Evolutionary conservation across 1,284 basidiomycete species (phyloP), one percentile per base, ranked within the genome.

Genomic region (Cystobasidium slooffiae): DNA sequence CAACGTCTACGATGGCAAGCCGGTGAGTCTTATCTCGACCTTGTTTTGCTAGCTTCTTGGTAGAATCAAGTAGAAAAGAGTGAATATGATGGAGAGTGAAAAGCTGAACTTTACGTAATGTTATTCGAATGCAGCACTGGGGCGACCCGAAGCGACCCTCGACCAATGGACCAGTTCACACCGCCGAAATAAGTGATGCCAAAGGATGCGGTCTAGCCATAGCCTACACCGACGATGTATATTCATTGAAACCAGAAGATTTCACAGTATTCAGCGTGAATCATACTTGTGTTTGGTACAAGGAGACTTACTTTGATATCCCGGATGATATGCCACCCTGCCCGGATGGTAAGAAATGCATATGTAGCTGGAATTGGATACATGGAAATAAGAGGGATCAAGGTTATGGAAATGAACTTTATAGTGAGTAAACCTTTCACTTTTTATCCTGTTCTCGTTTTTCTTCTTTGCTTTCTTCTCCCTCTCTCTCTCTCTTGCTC

Each of bases 291-390:
- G 89, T 90, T 0, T 91, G 88, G 88, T 83, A 83, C 55, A 84
- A 87, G 31, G 74, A 80, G 24, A 90, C 88, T 18, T 84, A 86
- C 64, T 91, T 90, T 78, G 78, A 85, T 66, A 81, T 91, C 24
- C 90, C 90, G 0, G 84, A 82, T 14, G 81, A 82, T 16, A 88
- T 91, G 86, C 90, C 90, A 0, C 83, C 87, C 20, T 91, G 90
- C 79, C 88, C 89, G 0, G 80, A 85, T 0, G 87, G 85, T 12
- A 58, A 87, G 86, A 44, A 74, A 56, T 91, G 90, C 80, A 86
- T 84, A 24, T 91, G 90, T 81, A 86, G 88, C 6, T 92, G 87
- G 84, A 88, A 88, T 80, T 92, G 90, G 90, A 86, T 89, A 37
- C 89, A 90, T 62, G 66, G 77, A 20, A 59, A 49, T 22, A 73